Evolutionary conservation across 106 monocot species (phyloP).

Genomic region (Apostasia ramifera): DNA sequence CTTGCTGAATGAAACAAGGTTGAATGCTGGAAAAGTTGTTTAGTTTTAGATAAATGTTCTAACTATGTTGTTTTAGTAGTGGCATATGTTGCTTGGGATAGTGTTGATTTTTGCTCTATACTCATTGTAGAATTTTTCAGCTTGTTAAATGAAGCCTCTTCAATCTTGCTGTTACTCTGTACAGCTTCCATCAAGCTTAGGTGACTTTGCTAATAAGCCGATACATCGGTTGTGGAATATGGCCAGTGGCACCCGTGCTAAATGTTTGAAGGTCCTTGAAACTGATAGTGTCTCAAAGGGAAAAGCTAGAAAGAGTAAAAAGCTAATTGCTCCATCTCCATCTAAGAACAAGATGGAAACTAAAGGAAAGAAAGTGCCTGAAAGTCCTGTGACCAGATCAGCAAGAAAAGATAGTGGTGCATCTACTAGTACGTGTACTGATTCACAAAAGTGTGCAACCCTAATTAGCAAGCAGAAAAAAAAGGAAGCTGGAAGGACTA

Average conservation of each 20-base stretch:
- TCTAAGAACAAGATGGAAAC: background rate
- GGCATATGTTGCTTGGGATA: too few species aligned
- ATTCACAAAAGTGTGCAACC: slow-evolving; percentile 3
- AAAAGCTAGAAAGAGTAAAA: background rate
- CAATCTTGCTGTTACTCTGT: background rate
- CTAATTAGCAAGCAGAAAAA: background rate
- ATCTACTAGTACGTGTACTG: background rate
- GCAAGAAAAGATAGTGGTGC: slow-evolving; percentile 2
- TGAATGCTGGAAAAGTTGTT: too few species aligned
- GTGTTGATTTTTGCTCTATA: too few species aligned
- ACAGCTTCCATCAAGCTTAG: background rate
- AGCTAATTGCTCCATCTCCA: background rate
- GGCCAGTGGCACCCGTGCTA: slow-evolving; percentile 7
- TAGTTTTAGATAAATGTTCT: too few species aligned
- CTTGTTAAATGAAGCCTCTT: too few species aligned
- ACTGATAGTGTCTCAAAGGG: background rate
- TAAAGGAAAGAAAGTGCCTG: background rate
- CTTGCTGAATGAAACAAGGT: too few species aligned
- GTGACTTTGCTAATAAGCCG: background rate
- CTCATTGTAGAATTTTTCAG: too few species aligned
- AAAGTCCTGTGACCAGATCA: slow-evolving; percentile 5
- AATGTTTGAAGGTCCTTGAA: background rate
- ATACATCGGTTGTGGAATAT: background rate
- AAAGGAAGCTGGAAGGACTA: background rate
- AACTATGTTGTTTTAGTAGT: too few species aligned